phyloP scores from a whole-genome alignment of 805 yeast species.

The Lipomyces orientalis region DNA sequence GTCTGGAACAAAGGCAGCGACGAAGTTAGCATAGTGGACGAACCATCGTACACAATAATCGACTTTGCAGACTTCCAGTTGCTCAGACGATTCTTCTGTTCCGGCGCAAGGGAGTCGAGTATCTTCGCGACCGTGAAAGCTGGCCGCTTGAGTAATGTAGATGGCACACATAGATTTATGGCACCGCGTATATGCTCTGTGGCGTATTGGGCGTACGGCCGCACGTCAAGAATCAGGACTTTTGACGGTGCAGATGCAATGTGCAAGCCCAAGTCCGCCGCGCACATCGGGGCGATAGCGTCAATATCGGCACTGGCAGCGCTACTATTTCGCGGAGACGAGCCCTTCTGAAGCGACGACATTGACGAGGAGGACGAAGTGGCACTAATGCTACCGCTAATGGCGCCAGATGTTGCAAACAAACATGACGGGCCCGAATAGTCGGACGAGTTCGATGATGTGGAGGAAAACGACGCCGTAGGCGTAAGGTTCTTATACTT shows the following conservation, averaged over 20 bases:
- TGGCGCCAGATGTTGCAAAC: not conserved
- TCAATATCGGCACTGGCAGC: constrained; percentile 8
- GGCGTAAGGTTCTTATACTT: not conserved
- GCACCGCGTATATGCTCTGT: constrained; percentile 63
- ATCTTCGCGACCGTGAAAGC: constrained; percentile 62
- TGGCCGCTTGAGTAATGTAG: constrained; percentile 80
- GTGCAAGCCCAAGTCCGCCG: constrained; percentile 20
- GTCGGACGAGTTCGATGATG: constrained; percentile 12
- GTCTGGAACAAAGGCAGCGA: constrained; percentile 29
- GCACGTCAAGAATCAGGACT: constrained; percentile 68
- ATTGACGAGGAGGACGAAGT: not conserved
- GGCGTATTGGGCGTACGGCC: constrained; percentile 79
- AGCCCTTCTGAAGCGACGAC: not conserved
- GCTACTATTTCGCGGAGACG: not conserved
- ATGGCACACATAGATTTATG: constrained; percentile 81
- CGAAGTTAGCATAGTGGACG: constrained; percentile 34
- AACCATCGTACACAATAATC: constrained; percentile 60
- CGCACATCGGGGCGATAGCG: constrained; percentile 21
- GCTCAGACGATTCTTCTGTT: constrained; percentile 41
- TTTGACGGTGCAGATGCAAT: constrained; percentile 28
- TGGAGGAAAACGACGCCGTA: not conserved
- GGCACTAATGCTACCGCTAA: not conserved
- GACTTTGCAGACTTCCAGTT: constrained; percentile 35
- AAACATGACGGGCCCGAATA: not conserved
- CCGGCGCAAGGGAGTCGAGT: constrained; percentile 47